Percentiles rank a stretch among this genome's conserved stretches.
phyloP scores from a whole-genome alignment of 2,329 filamentous ascomycete species.

The Cryphonectria parasitica region DNA sequence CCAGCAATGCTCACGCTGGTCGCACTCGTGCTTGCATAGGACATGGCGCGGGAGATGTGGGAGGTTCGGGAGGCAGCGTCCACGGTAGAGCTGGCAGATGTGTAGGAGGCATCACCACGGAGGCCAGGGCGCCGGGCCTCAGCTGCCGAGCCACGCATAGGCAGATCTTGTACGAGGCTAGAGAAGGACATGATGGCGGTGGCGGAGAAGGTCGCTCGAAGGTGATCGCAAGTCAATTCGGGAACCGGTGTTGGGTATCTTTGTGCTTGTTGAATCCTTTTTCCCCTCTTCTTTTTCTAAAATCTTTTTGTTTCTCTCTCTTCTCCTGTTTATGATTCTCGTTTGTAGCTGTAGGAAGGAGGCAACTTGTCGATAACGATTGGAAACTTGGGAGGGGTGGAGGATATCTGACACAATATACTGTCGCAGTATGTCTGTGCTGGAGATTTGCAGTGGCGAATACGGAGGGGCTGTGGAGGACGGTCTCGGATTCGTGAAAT shows the following conservation, averaged over 20 bases:
- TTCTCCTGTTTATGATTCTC: neutral
- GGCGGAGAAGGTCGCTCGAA: neutral
- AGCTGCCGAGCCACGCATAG: slow-evolving; percentile 58
- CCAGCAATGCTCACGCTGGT: slow-evolving; percentile 72
- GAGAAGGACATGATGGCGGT: slow-evolving; percentile 64
- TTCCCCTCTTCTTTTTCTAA: neutral
- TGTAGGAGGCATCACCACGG: slow-evolving; percentile 47
- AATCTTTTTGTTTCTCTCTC: neutral
- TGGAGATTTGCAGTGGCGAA: slow-evolving; percentile 19
- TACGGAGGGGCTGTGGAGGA: slow-evolving; percentile 2
- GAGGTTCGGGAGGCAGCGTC: slow-evolving; percentile 63
- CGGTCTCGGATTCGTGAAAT: slow-evolving; percentile 4
- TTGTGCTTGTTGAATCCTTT: neutral
- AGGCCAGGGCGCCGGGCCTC: slow-evolving; percentile 46
- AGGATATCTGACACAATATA: neutral
- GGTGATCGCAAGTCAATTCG: neutral
- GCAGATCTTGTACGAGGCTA: slow-evolving; percentile 67
- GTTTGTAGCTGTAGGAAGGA: neutral
- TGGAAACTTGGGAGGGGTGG: no score
- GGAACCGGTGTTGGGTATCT: neutral
- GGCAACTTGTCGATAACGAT: neutral
- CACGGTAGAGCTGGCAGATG: slow-evolving; percentile 51
- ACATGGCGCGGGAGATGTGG: slow-evolving; percentile 66
- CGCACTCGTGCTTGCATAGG: slow-evolving; percentile 67
- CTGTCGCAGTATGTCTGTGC: slow-evolving; percentile 7